A percentile compares a stretch with the other conserved stretches of the same genome.
Conservation (phyloP, 2,329 filamentous ascomycete species). For the Aureobasidium pullulans region DNA sequence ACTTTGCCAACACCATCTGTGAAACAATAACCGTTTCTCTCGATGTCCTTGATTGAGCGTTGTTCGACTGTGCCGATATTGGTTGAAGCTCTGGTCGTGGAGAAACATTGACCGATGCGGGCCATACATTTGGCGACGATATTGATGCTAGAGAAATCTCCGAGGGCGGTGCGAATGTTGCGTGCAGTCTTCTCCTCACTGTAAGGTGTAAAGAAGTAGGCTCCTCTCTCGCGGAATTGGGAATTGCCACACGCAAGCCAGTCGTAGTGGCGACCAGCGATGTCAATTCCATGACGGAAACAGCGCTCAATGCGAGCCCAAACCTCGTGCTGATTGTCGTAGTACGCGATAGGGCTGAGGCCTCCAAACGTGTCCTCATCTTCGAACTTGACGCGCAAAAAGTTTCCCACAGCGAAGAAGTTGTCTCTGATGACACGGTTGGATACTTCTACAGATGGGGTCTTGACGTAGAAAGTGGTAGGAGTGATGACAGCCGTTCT, state of each 20-base stretch:
- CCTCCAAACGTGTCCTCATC: constrained; percentile 60
- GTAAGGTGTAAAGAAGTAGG: constrained; percentile 77
- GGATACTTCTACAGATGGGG: constrained; percentile 74
- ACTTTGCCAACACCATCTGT: constrained; percentile 92
- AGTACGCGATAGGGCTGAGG: constrained; percentile 23
- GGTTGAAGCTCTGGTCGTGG: constrained; percentile 72
- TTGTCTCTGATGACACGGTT: constrained; percentile 80
- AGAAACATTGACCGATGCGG: constrained; percentile 89
- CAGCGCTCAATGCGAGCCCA: constrained; percentile 67
- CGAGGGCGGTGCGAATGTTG: constrained; percentile 80
- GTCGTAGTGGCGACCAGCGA: constrained; percentile 75
- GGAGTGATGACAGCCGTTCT: constrained; percentile 77
- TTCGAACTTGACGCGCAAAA: constrained; percentile 81
- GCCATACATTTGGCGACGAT: constrained; percentile 86
- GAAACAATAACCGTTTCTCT: constrained; percentile 68
- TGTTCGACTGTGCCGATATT: constrained; percentile 26
- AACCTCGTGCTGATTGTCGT: constrained; percentile 39
- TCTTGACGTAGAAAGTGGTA: constrained; percentile 69
- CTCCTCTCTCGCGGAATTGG: constrained; percentile 84
- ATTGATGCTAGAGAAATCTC: constrained; percentile 70
- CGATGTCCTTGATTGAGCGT: constrained; percentile 50
- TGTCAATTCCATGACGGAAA: constrained; percentile 68
- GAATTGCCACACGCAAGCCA: constrained; percentile 95
- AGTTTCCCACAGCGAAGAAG: constrained; percentile 62
- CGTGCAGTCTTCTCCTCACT: constrained; percentile 46